Percentiles rank a stretch among this genome's conserved stretches.
Conservation (phyloP, 768 basidiomycete species). For the Dentipellis sp. region DNA sequence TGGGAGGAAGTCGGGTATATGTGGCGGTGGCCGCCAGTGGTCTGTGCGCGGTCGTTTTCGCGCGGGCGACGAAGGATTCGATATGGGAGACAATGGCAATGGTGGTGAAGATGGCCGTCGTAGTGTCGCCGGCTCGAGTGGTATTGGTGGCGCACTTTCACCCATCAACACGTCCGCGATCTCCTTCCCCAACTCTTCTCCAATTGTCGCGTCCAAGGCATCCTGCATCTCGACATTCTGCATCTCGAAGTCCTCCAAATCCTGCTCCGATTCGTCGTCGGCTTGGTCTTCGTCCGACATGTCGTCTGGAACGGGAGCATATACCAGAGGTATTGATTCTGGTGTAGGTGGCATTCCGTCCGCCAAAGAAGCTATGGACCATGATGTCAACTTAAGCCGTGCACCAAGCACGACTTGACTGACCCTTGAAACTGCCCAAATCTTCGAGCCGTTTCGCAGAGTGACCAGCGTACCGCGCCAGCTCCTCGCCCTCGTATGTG, state of each 20-base stretch:
- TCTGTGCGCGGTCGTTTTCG: slow-evolving; percentile 49
- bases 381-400: slow-evolving; percentile 18
- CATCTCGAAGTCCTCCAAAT: slow-evolving; percentile 8
- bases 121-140: slow-evolving; percentile 10
- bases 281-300: slow-evolving; percentile 22
- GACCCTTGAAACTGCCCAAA: slow-evolving; percentile 63
- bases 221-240: slow-evolving; percentile 14
- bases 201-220: slow-evolving; percentile 5
- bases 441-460: slow-evolving; percentile 62
- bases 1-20: slow-evolving; percentile 60
- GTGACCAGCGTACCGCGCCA: slow-evolving; percentile 58
- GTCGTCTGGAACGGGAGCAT: slow-evolving; percentile 22
- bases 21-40: slow-evolving; percentile 51
- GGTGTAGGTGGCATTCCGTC: slow-evolving; percentile 48
- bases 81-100: slow-evolving; percentile 47
- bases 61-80: slow-evolving; percentile 47
- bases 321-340: slow-evolving; percentile 44
- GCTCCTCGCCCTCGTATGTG: slow-evolving; percentile 56
- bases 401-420: slow-evolving; percentile 23
- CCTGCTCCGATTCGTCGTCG: slow-evolving; percentile 23
- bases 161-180: not conserved
- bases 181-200: not conserved
- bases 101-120: slow-evolving; percentile 28
- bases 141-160: slow-evolving; percentile 5
- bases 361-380: slow-evolving; percentile 44